A percentile compares a stretch with the other conserved stretches of the same genome.
Evolutionary conservation across 495 filamentous ascomycete genomes (phyloP).

Genomic region (Daldinia loculata): DNA sequence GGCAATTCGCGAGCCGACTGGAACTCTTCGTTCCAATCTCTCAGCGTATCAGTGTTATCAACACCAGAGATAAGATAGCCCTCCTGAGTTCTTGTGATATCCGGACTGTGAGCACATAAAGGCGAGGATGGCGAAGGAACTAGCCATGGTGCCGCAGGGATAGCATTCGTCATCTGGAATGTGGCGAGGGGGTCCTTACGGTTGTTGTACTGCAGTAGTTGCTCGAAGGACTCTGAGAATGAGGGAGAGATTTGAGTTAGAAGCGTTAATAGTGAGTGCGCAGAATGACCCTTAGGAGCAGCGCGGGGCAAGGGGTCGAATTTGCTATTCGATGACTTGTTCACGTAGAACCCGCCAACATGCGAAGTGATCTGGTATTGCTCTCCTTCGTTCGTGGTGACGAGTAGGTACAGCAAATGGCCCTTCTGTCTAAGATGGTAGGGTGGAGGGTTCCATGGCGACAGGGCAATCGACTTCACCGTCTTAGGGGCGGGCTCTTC

Average conservation of each 20-base stretch:
- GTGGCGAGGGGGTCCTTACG: constrained; percentile 85
- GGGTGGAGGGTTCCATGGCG: constrained; percentile 95
- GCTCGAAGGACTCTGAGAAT: constrained; percentile 75
- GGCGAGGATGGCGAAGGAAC: constrained; percentile 72
- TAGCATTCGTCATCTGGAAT: constrained; percentile 94
- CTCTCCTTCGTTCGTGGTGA: constrained; percentile 91
- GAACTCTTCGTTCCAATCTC: constrained; percentile 99
- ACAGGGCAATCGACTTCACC: constrained; percentile 85
- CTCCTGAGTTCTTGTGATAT: constrained; percentile 91
- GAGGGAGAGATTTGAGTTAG: constrained; percentile 80
- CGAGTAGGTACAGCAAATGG: constrained; percentile 89
- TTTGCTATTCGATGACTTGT: constrained; percentile 87
- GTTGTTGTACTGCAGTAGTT: constrained; percentile 81
- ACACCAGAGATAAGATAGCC: constrained; percentile 87
- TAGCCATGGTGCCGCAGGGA: constrained; percentile 92
- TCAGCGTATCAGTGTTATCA: constrained; percentile 90
- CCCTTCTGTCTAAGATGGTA: constrained; percentile 89
- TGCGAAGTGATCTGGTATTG: constrained; percentile 92
- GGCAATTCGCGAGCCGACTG: constrained; percentile 94
- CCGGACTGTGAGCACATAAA: constrained; percentile 74
- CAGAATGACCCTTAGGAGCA: constrained; percentile 71
- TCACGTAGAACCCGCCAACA: constrained; percentile 94
- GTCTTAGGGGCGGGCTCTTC: constrained; percentile 79
- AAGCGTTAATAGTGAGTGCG: constrained; percentile 88
- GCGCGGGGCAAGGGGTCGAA: constrained; percentile 87